phyloP scores from a whole-genome alignment of 1,139 yeast species.

The Pichia sp. region DNA sequence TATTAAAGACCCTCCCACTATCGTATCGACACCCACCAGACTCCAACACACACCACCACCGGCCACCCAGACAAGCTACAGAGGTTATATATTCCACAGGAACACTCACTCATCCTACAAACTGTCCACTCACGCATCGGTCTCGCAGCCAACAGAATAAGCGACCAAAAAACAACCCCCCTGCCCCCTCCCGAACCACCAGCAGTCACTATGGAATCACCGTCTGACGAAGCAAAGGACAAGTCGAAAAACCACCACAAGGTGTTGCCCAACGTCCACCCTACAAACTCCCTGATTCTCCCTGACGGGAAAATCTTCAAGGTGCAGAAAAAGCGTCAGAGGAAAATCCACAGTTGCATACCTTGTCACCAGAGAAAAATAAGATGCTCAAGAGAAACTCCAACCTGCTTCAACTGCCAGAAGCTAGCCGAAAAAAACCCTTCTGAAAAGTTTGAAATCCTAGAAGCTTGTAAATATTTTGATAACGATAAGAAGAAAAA shows the following conservation, averaged over 20 bases:
- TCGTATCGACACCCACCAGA: no score
- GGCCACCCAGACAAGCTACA: no score
- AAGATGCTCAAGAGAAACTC: slow-evolving; percentile 49
- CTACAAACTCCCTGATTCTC: slow-evolving; percentile 35
- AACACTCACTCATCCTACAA: no score
- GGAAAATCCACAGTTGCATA: slow-evolving; percentile 56
- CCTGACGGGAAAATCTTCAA: slow-evolving; percentile 49
- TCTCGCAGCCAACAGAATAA: no score
- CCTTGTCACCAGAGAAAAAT: slow-evolving; percentile 63
- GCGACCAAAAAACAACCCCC: no score
- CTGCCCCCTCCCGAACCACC: no score
- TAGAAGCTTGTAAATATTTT: slow-evolving; percentile 48
- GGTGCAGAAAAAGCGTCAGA: slow-evolving; percentile 57
- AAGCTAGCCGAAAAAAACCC: slow-evolving; percentile 23
- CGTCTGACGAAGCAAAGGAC: not conserved
- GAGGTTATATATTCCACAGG: no score
- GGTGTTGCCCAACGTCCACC: slow-evolving; percentile 24
- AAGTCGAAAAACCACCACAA: slow-evolving; percentile 8
- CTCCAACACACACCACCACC: no score
- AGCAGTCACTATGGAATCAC: not conserved
- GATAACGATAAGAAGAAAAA: slow-evolving; percentile 46
- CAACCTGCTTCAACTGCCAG: slow-evolving; percentile 49
- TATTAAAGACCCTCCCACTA: no score
- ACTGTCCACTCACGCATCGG: no score
- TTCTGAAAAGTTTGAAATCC: slow-evolving; percentile 15